A percentile compares a stretch with the other conserved stretches of the same genome.
phyloP scores from a whole-genome alignment of 352 stramenopile species.

The Pythium dissimile region DNA sequence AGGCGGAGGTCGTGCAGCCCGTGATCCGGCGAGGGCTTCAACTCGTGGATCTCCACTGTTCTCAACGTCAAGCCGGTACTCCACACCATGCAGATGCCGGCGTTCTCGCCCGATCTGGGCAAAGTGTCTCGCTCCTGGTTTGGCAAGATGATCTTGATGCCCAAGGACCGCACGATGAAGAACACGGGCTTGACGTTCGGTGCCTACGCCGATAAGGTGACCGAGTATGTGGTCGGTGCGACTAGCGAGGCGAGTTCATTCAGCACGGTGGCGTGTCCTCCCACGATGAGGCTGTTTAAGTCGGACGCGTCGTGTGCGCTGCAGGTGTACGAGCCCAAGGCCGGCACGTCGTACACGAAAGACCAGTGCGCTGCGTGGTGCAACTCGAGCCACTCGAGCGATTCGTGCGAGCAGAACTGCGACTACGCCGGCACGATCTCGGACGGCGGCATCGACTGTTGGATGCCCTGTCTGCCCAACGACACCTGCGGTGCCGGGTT shows the following conservation, averaged over 20 bases:
- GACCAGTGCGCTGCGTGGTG: constrained; percentile 15
- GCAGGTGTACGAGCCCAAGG: constrained; percentile 10
- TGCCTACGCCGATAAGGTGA: constrained; percentile 15
- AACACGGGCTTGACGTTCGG: constrained; percentile 16
- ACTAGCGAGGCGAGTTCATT: constrained; percentile 3
- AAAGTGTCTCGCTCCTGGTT: constrained; percentile 14
- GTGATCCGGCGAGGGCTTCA: constrained; percentile 20
- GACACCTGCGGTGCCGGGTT: neutral
- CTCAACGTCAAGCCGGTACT: constrained; percentile 15
- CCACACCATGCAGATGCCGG: constrained; percentile 23
- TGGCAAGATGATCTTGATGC: constrained; percentile 24
- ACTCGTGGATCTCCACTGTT: constrained; percentile 8
- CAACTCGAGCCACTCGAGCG: constrained; percentile 15
- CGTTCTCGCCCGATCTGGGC: constrained; percentile 6
- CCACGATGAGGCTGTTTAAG: constrained; percentile 3
- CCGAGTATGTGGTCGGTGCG: constrained; percentile 9
- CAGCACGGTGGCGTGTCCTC: constrained; percentile 13
- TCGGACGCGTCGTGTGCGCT: constrained; percentile 21
- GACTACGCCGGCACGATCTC: constrained; percentile 5
- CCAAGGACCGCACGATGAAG: constrained; percentile 15
- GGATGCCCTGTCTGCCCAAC: constrained; percentile 17
- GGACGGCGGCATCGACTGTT: constrained; percentile 13
- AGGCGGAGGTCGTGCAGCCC: constrained; percentile 10
- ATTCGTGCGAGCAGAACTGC: constrained; percentile 6
- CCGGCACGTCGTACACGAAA: neutral